phyloP scores from a whole-genome alignment of 129 eudicot species.

The Silybum marianum region DNA sequence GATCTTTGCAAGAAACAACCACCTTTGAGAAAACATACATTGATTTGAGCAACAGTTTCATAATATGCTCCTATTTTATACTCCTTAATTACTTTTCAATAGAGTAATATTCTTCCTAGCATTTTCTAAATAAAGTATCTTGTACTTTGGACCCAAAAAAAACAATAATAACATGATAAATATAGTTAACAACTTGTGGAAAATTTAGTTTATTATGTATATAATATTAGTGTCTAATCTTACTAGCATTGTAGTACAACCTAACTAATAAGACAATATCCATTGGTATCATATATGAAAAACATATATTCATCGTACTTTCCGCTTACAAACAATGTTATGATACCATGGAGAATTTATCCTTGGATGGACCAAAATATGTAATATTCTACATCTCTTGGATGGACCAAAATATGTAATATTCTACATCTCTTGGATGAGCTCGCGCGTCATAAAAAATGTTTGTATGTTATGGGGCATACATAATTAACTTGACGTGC shows the following conservation, averaged over 20 bases:
- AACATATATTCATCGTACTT: not conserved
- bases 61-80: too few species aligned
- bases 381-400: not conserved
- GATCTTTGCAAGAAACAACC: too few species aligned
- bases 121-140: not conserved
- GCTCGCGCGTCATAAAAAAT: not conserved
- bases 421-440: conserved; percentile 5
- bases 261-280: not conserved
- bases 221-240: not conserved
- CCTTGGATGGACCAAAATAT: conserved; percentile 17
- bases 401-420: not conserved
- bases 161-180: not conserved
- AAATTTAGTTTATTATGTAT: not conserved
- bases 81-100: too few species aligned
- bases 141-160: not conserved
- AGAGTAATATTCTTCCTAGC: too few species aligned
- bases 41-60: too few species aligned
- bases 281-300: not conserved
- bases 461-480: not conserved
- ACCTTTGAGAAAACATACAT: too few species aligned
- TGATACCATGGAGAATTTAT: not conserved
- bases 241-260: not conserved
- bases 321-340: not conserved
- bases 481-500: not conserved
- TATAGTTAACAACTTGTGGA: not conserved